phyloP scores from a whole-genome alignment of 2,329 filamentous ascomycete species.

The Diplocarpon rosae region DNA sequence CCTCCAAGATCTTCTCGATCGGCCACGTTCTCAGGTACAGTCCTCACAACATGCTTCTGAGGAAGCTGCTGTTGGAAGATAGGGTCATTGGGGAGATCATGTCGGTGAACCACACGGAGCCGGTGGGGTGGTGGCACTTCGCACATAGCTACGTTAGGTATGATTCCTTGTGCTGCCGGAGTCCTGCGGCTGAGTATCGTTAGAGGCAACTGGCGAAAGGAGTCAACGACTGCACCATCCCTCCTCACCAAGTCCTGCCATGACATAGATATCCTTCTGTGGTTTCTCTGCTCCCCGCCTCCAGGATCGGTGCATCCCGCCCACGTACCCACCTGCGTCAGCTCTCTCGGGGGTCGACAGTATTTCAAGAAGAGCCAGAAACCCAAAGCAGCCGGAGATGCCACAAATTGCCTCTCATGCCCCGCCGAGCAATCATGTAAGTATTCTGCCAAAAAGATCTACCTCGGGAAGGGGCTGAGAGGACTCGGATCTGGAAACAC shows the following conservation, averaged over 20 bases:
- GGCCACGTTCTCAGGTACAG: constrained; percentile 91
- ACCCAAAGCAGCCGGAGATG: constrained; percentile 58
- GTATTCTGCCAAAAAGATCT: constrained; percentile 71
- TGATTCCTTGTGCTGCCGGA: constrained; percentile 1
- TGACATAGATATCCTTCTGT: constrained; percentile 86
- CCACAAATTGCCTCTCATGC: constrained; percentile 83
- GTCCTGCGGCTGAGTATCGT: constrained; percentile 2
- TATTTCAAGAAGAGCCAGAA: constrained; percentile 70
- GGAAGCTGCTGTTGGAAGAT: constrained; percentile 65
- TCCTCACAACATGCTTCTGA: constrained; percentile 79
- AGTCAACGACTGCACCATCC: constrained; percentile 64
- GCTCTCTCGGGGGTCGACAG: constrained; percentile 65
- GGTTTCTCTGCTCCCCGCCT: constrained; percentile 66
- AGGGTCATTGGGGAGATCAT: constrained; percentile 72
- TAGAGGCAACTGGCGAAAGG: constrained; percentile 84
- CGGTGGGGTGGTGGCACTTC: constrained; percentile 95
- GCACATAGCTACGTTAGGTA: constrained; percentile 74
- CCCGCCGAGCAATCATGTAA: constrained; percentile 63
- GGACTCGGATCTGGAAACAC: constrained; percentile 55
- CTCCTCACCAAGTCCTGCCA: constrained; percentile 93
- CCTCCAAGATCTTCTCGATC: constrained; percentile 63
- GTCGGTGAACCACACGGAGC: constrained; percentile 84
- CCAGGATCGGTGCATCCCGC: constrained; percentile 32
- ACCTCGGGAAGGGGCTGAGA: constrained; percentile 39
- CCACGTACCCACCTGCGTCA: constrained; percentile 66